Conservation (phyloP, 306 rosid genomes). For the Cyamopsis tetragonoloba region DNA sequence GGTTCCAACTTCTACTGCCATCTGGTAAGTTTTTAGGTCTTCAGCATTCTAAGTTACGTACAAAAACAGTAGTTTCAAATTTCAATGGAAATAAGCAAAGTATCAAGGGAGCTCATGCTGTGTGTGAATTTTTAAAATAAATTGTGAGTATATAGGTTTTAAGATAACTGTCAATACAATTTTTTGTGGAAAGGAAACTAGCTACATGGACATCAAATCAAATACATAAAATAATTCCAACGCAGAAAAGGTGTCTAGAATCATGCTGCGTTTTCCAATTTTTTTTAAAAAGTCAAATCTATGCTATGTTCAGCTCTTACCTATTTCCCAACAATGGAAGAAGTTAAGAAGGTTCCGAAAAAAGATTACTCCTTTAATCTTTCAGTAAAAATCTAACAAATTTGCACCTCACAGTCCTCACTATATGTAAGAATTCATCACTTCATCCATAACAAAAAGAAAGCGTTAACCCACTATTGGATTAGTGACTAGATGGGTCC, state of each 20-base stretch:
- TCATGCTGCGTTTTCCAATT: background rate
- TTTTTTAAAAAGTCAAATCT: background rate
- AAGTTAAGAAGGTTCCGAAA: background rate
- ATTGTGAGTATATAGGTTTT: background rate
- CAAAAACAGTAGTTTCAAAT: background rate
- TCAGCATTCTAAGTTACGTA: constrained; percentile 1
- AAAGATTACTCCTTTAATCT: background rate
- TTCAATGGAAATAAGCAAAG: background rate
- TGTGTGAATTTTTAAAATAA: background rate
- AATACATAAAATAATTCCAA: background rate
- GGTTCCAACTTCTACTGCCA: background rate
- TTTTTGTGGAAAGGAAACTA: background rate
- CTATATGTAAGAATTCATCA: background rate
- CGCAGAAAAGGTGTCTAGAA: background rate
- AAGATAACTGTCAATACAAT: background rate
- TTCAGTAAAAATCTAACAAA: background rate
- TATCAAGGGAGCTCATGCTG: background rate
- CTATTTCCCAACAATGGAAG: background rate
- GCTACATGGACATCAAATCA: background rate
- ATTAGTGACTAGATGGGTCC: background rate
- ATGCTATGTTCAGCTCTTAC: background rate
- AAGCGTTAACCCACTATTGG: background rate
- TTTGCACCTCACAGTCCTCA: background rate
- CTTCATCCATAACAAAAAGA: background rate
- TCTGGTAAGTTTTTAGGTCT: constrained; percentile 8